phyloP scores from a whole-genome alignment of 768 basidiomycete species.

The Lanmaoa rubissima region DNA sequence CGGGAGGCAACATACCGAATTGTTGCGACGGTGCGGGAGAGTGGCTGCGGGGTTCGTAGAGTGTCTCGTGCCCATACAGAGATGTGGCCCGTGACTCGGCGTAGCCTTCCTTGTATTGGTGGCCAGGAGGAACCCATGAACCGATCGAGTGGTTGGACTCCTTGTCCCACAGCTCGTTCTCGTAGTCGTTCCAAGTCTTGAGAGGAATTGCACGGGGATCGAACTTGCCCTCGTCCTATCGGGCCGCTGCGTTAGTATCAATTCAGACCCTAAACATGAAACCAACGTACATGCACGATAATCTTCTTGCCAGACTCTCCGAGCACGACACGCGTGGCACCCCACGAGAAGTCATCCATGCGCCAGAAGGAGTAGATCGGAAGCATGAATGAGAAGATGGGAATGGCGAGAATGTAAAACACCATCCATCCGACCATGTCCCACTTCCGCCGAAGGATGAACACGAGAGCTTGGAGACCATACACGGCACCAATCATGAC shows the following conservation, averaged over 20 bases:
- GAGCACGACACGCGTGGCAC: constrained; percentile 86
- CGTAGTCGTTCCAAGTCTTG: constrained; percentile 96
- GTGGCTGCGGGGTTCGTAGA: constrained; percentile 71
- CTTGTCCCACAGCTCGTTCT: constrained; percentile 97
- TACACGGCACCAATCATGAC: constrained; percentile 95
- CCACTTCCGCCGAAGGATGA: constrained; percentile 91
- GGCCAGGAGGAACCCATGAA: constrained; percentile 83
- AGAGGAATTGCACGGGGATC: constrained; percentile 91
- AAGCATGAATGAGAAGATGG: constrained; percentile 89
- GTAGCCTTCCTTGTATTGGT: constrained; percentile 69
- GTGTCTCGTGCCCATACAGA: constrained; percentile 83
- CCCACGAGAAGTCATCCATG: constrained; percentile 99
- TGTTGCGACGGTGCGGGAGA: constrained; percentile 74
- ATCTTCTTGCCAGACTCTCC: constrained; percentile 96
- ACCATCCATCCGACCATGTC: constrained; percentile 99
- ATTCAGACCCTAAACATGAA: background rate
- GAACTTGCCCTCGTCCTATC: constrained; percentile 94
- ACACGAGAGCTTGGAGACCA: constrained; percentile 90
- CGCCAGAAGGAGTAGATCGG: constrained; percentile 96
- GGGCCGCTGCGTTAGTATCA: constrained; percentile 6
- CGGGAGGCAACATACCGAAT: constrained; percentile 51
- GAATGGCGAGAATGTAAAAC: constrained; percentile 94
- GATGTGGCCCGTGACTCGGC: constrained; percentile 77
- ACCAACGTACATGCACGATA: constrained; percentile 77
- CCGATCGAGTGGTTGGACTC: constrained; percentile 95